Percentiles rank a stretch among this genome's conserved stretches.
phyloP scores from a whole-genome alignment of 1,284 basidiomycete genomes.

The Paramarasmius palmivorus region DNA sequence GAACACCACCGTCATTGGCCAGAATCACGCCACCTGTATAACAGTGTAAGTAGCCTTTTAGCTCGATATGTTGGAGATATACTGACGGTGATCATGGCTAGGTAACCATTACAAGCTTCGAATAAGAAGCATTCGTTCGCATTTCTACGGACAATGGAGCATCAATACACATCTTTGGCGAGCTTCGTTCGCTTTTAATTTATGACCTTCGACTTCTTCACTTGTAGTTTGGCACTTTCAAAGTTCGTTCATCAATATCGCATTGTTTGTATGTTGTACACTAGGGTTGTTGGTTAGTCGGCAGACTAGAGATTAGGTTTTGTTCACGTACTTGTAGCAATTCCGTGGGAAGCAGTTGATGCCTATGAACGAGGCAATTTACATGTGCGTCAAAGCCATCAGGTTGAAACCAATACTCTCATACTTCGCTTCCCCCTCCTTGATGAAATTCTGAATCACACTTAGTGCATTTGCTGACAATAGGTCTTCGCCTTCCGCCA shows the following conservation, averaged over 20 bases:
- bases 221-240: neutral
- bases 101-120: neutral
- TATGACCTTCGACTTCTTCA: neutral
- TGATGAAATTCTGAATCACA: slow-evolving; percentile 29
- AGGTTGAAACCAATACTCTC: slow-evolving; percentile 28
- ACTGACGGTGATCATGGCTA: neutral
- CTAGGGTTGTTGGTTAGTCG: neutral
- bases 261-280: neutral
- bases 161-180: neutral
- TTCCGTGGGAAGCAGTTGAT: neutral
- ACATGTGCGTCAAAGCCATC: neutral
- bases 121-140: neutral
- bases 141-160: neutral
- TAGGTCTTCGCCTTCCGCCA: slow-evolving; percentile 27
- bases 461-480: slow-evolving; percentile 24
- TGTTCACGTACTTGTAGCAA: neutral
- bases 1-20: neutral
- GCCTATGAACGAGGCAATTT: neutral
- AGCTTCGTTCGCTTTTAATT: neutral
- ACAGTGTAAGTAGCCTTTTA: neutral
- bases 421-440: slow-evolving; percentile 19
- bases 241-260: neutral
- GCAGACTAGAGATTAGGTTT: neutral
- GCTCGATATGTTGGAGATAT: too few relatives aligned
- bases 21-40: neutral